phyloP scores from a whole-genome alignment of 2,329 filamentous ascomycete species.

The Botrytis elliptica region DNA sequence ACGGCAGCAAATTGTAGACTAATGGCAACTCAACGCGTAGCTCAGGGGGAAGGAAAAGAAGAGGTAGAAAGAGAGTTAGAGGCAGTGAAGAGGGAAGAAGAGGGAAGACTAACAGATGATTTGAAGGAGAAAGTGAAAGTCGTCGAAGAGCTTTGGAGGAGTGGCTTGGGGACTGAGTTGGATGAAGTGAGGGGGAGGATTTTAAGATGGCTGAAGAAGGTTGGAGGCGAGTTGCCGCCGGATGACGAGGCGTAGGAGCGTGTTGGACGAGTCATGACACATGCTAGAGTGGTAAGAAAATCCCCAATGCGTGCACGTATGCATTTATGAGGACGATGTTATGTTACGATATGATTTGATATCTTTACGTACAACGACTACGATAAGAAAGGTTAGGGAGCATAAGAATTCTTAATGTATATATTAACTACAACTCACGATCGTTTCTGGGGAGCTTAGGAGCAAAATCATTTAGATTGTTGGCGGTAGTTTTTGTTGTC shows the following conservation, averaged over 20 bases:
- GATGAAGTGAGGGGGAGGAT: slow-evolving; percentile 72
- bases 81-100: slow-evolving; percentile 64
- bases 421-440: not conserved
- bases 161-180: slow-evolving; percentile 78
- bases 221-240: slow-evolving; percentile 76
- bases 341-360: not conserved
- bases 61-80: slow-evolving; percentile 46
- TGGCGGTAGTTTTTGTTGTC: not conserved
- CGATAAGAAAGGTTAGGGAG: not conserved
- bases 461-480: slow-evolving; percentile 6
- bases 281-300: not conserved
- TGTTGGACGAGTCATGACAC: not conserved
- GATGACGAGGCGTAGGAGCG: slow-evolving; percentile 47
- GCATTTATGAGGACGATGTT: not conserved
- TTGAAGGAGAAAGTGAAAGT: slow-evolving; percentile 90
- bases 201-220: slow-evolving; percentile 55
- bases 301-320: too few species aligned
- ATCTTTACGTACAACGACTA: not conserved
- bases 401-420: not conserved
- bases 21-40: slow-evolving; percentile 60
- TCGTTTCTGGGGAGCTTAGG: slow-evolving; percentile 11
- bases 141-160: slow-evolving; percentile 87
- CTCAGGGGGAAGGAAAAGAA: slow-evolving; percentile 42
- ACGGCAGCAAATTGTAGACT: slow-evolving; percentile 67
- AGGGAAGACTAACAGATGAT: slow-evolving; percentile 72